Evolutionary conservation across 139 green algal genomes (phyloP).

Genomic region (Chlorella sp.): DNA sequence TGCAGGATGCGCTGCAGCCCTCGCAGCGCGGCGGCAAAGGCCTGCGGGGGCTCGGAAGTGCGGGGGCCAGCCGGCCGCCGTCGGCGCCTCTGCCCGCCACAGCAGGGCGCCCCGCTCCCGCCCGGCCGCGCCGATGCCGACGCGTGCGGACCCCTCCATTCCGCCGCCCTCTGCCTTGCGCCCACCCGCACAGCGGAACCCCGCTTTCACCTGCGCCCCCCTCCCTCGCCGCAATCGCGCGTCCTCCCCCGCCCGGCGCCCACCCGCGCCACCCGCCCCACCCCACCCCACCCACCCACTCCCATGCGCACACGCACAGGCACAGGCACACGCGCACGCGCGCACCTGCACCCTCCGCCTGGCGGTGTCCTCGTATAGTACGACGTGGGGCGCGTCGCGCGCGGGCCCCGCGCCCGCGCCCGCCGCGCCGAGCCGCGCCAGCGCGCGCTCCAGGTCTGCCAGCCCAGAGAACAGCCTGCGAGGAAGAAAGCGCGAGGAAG

Average conservation of each 20-base stretch:
- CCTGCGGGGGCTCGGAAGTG: slow-evolving; percentile 34
- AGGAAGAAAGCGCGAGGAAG: not conserved
- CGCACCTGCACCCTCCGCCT: slow-evolving; percentile 47
- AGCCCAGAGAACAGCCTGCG: slow-evolving; percentile 27
- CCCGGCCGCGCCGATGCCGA: no score
- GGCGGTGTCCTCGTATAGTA: slow-evolving; percentile 95
- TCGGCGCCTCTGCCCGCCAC: no score
- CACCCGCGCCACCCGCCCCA: no score
- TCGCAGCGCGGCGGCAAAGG: slow-evolving; percentile 63
- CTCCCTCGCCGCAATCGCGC: no score
- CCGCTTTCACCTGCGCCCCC: no score
- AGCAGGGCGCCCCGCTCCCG: no score
- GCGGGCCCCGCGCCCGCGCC: slow-evolving; percentile 29
- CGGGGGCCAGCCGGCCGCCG: no score
- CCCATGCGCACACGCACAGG: not conserved
- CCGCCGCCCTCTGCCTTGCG: no score
- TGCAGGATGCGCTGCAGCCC: slow-evolving; percentile 57
- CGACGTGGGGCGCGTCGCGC: slow-evolving; percentile 77
- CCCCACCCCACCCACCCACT: not conserved
- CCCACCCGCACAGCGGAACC: no score
- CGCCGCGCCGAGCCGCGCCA: slow-evolving; percentile 77
- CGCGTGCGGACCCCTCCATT: no score
- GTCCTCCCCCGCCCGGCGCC: no score
- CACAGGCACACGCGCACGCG: not conserved
- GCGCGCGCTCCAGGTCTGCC: slow-evolving; percentile 86